These are phyloP conservation scores for Cercospora zeae-maydis DNA, from an alignment of 2,329 filamentous ascomycete species.

Conservation along the genomic window DNA sequence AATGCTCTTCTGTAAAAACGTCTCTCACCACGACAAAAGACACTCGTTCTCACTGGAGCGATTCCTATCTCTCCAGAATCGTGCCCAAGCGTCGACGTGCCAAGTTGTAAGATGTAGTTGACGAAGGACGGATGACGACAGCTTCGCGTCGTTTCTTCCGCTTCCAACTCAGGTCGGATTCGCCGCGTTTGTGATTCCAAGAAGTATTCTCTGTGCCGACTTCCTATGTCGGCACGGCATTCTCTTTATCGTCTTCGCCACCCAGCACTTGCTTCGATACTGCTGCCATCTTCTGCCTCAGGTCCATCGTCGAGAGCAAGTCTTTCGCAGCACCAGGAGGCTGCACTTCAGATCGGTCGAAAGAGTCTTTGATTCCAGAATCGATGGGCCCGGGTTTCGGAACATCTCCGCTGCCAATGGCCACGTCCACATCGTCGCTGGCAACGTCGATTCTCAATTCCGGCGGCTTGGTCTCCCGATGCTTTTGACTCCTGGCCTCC, in stretches of 20 bases:
- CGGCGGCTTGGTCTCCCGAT: conserved; percentile 25
- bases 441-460: conserved; percentile 31
- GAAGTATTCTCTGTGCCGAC: background rate
- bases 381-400: background rate
- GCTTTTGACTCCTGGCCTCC: conserved; percentile 26
- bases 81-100: conserved; percentile 2
- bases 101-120: background rate
- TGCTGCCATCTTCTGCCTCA: conserved; percentile 4
- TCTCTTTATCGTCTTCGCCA: conserved; percentile 14
- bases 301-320: background rate
- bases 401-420: background rate
- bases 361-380: conserved; percentile 1
- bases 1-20: background rate
- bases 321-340: background rate
- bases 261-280: conserved; percentile 8
- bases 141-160: conserved; percentile 5
- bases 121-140: conserved; percentile 2
- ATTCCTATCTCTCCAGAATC: conserved; percentile 9
- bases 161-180: conserved; percentile 8
- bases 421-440: background rate
- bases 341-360: conserved; percentile 1
- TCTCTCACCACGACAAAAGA: background rate
- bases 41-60: conserved; percentile 4
- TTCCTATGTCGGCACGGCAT: conserved; percentile 17
- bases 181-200: conserved; percentile 6